These are phyloP conservation scores for Calamus simplicifolius DNA, from an alignment of 176 grass and related monocot genomes.

Conservation along the genomic window DNA sequence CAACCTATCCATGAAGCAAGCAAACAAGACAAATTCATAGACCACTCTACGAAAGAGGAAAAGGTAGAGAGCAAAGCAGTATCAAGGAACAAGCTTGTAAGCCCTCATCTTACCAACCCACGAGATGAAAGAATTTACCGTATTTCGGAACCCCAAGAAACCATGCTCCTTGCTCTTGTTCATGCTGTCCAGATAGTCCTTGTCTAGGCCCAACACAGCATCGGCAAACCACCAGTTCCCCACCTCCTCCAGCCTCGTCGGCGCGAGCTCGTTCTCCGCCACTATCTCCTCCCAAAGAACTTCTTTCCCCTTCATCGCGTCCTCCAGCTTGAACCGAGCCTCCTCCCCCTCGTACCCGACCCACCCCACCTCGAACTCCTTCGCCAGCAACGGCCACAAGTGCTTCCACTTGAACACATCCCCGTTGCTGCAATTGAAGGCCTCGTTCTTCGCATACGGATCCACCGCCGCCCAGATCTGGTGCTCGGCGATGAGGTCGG, in stretches of 20 bases:
- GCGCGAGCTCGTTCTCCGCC: slow-evolving; percentile 36
- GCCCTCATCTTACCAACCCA: slow-evolving; percentile 78
- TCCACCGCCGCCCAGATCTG: slow-evolving; percentile 88
- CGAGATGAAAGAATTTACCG: slow-evolving; percentile 45
- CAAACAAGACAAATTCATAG: not conserved
- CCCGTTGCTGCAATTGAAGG: slow-evolving; percentile 83
- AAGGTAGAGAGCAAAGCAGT: not conserved
- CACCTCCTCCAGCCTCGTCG: slow-evolving; percentile 39
- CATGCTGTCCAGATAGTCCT: slow-evolving; percentile 54
- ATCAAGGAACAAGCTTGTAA: slow-evolving; percentile 71
- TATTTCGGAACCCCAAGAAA: slow-evolving; percentile 76
- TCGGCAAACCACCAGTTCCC: slow-evolving; percentile 65
- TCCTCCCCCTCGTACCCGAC: slow-evolving; percentile 63
- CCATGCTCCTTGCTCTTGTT: slow-evolving; percentile 97
- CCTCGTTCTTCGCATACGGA: slow-evolving; percentile 64
- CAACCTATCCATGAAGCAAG: not conserved
- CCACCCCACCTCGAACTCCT: slow-evolving; percentile 58
- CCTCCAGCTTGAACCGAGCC: slow-evolving; percentile 36
- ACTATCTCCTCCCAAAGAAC: slow-evolving; percentile 54
- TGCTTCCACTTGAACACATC: slow-evolving; percentile 86
- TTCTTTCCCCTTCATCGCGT: slow-evolving; percentile 65
- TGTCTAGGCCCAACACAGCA: slow-evolving; percentile 1
- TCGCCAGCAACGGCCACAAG: slow-evolving; percentile 57
- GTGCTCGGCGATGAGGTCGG: slow-evolving; percentile 76
- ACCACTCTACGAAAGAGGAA: not conserved